These are phyloP conservation scores for Planoprotostelium fungivorum DNA, from an alignment of 78 protist species.

Conservation along the genomic window DNA sequence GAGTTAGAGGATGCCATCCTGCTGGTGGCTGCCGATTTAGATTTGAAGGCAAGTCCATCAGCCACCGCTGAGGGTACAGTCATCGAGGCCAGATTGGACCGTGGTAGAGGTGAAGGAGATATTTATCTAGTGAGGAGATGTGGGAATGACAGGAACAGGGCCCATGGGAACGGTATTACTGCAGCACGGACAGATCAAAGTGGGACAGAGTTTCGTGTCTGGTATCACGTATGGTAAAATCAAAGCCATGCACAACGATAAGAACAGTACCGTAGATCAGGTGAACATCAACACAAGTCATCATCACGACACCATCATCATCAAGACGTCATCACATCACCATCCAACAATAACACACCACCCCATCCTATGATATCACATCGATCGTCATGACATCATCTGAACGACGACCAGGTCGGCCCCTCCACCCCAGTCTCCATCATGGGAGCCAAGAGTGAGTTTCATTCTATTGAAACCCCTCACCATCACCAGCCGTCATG, in stretches of 20 bases:
- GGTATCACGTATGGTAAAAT: slow-evolving; percentile 39
- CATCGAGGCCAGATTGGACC: slow-evolving; percentile 33
- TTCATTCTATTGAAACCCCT: not conserved
- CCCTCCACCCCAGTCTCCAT: slow-evolving; percentile 48
- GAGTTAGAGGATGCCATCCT: slow-evolving; percentile 49
- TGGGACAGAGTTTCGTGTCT: slow-evolving; percentile 37
- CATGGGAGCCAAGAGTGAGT: slow-evolving; percentile 21
- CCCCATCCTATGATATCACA: no score
- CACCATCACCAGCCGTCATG: not conserved
- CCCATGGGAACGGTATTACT: slow-evolving; percentile 21
- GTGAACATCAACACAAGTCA: no score
- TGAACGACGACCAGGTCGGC: no score
- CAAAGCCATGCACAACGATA: slow-evolving; percentile 25
- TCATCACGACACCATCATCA: no score
- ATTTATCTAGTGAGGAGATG: not conserved
- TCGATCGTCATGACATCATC: no score
- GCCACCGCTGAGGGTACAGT: slow-evolving; percentile 14
- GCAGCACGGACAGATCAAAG: slow-evolving; percentile 21
- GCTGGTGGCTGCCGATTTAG: slow-evolving; percentile 40
- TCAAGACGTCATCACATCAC: no score
- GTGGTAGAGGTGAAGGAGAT: slow-evolving; percentile 18
- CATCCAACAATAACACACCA: no score
- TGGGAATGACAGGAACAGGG: not conserved
- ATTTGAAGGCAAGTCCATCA: slow-evolving; percentile 27
- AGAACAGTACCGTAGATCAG: not conserved